Conservation (phyloP, 169 alveolate species). For the Eimeria brunetti region DNA sequence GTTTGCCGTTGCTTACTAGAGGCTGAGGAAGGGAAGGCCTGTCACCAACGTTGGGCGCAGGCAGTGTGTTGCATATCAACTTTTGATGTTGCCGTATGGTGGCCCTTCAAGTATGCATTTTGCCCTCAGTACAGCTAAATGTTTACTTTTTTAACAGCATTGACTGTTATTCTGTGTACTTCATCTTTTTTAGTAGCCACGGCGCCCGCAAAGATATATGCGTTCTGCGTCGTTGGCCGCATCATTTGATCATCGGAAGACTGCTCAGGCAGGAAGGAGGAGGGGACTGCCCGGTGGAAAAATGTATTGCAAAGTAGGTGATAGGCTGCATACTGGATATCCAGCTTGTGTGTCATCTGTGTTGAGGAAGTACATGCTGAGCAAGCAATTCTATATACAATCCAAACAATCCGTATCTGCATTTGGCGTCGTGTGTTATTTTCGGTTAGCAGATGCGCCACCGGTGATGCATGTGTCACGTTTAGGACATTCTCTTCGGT, state of each 20-base stretch:
- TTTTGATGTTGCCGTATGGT: neutral
- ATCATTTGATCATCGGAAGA: neutral
- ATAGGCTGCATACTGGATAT: neutral
- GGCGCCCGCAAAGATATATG: neutral
- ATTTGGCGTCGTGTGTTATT: neutral
- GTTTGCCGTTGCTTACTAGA: neutral
- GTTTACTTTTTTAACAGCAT: neutral
- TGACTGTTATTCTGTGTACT: neutral
- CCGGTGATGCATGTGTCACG: neutral
- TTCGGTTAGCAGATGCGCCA: neutral
- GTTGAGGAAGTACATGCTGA: neutral
- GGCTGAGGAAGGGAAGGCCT: neutral
- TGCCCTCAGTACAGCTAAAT: neutral
- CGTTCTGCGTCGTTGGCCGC: neutral
- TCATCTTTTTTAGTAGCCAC: neutral
- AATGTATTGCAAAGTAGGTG: neutral
- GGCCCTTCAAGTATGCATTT: neutral
- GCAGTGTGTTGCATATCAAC: neutral
- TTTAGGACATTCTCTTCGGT: neutral
- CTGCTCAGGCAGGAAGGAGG: neutral
- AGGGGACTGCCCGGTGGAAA: neutral
- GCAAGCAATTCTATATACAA: neutral
- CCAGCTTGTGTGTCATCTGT: neutral
- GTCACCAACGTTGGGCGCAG: neutral
- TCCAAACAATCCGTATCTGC: neutral